A percentile compares a stretch with the other conserved stretches of the same genome.
Conservation (phyloP, 139 green algal species). For the Micromonas pusilla region DNA sequence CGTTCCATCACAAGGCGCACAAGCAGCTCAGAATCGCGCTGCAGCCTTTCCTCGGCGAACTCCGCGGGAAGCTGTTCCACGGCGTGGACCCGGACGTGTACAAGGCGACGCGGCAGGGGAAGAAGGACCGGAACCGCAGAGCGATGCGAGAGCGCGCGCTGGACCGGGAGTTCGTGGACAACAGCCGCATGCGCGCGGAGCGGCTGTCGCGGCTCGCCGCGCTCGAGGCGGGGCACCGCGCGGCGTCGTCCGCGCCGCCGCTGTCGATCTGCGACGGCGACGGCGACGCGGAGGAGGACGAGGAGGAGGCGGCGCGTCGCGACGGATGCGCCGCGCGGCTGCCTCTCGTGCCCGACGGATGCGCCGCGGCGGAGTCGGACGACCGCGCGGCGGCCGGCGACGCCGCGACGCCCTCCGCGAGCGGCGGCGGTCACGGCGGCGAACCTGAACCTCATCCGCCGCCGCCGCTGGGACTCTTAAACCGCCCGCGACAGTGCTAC, state of each 20-base stretch:
- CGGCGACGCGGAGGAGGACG: neutral
- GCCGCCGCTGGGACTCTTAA: neutral
- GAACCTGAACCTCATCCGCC: neutral
- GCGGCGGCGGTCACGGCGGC: neutral
- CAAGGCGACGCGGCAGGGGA: neutral
- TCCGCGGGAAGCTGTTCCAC: neutral
- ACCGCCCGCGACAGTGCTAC: constrained; percentile 23
- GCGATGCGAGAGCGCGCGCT: neutral
- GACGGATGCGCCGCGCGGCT: neutral
- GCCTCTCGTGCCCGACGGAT: neutral
- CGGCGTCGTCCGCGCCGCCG: neutral
- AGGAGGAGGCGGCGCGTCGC: neutral
- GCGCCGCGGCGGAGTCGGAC: neutral
- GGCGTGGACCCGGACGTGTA: neutral
- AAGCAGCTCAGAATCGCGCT: constrained; percentile 2
- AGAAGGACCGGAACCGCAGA: constrained; percentile 3
- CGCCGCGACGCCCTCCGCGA: neutral
- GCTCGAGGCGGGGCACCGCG: neutral
- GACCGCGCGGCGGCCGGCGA: neutral
- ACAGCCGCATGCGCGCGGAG: neutral
- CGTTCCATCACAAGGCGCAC: neutral
- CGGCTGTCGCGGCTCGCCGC: neutral
- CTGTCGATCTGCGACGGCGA: neutral
- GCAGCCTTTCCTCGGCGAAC: neutral
- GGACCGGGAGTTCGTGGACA: neutral